Evolutionary conservation across 1,284 basidiomycete genomes (phyloP).

Genomic region (Phellinidium pouzarii): DNA sequence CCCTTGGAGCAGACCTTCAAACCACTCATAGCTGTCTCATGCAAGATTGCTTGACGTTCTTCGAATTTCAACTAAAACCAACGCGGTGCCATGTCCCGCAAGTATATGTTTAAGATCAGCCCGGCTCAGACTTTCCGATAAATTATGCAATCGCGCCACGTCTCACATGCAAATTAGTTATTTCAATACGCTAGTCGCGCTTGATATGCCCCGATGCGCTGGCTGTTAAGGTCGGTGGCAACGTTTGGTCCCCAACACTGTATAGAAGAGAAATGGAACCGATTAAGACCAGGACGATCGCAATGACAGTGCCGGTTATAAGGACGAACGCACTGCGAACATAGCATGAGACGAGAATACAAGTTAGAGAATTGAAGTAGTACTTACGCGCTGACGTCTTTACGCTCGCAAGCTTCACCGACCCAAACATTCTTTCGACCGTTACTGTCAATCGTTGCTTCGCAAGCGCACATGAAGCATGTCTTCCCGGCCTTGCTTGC

Average conservation of each 20-base stretch:
- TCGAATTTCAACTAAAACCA: too few relatives aligned
- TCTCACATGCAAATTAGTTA: background rate
- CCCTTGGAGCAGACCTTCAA: too few relatives aligned
- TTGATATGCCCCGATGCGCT: conserved; percentile 29
- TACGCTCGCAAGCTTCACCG: conserved; percentile 65
- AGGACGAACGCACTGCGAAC: conserved; percentile 60
- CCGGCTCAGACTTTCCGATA: background rate
- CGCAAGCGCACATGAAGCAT: conserved; percentile 71
- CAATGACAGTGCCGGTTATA: conserved; percentile 58
- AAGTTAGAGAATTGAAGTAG: conserved; percentile 1
- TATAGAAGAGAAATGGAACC: conserved; percentile 64
- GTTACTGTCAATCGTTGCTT: conserved; percentile 39
- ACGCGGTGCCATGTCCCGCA: too few relatives aligned
- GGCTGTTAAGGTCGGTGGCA: conserved; percentile 67
- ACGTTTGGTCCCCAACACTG: conserved; percentile 48
- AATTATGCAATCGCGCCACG: background rate
- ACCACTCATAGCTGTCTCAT: too few relatives aligned
- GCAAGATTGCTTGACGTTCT: too few relatives aligned
- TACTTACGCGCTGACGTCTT: conserved; percentile 70
- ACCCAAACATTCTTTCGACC: conserved; percentile 63
- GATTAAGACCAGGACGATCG: conserved; percentile 55
- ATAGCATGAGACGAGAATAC: background rate
- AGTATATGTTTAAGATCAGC: too few relatives aligned
- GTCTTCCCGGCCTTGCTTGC: conserved; percentile 55
- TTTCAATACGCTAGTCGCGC: conserved; percentile 8